A percentile compares a stretch with the other conserved stretches of the same genome.
phyloP scores from a whole-genome alignment of 1,284 basidiomycete species.

The Ganoderma lucidum region DNA sequence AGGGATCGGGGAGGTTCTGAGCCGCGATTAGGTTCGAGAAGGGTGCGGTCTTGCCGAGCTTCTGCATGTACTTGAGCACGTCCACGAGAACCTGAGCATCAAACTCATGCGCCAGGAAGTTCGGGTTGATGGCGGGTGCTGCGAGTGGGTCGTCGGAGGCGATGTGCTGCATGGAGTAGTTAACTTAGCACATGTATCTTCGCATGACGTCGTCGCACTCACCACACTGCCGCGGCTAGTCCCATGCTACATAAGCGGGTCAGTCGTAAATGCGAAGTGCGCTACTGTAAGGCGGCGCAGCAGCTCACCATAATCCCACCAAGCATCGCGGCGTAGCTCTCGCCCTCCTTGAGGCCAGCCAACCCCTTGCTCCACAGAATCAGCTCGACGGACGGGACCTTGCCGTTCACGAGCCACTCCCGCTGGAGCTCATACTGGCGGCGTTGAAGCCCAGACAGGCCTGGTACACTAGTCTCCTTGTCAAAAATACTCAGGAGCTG shows the following conservation, averaged over 20 bases:
- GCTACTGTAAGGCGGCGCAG: not conserved
- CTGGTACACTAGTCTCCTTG: not conserved
- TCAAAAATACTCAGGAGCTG: slow-evolving; percentile 2
- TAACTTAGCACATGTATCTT: not conserved
- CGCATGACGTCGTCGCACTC: not conserved
- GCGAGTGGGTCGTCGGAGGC: slow-evolving; percentile 15
- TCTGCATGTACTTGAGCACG: slow-evolving; percentile 13
- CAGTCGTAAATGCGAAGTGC: not conserved
- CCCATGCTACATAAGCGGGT: not conserved
- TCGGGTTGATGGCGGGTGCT: slow-evolving; percentile 9
- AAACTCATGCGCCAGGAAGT: slow-evolving; percentile 5
- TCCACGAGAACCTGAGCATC: slow-evolving; percentile 7
- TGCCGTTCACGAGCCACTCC: slow-evolving; percentile 5
- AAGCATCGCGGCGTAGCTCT: slow-evolving; percentile 8
- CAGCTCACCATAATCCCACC: slow-evolving; percentile 13
- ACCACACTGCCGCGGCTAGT: slow-evolving; percentile 10
- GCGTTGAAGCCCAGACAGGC: not conserved
- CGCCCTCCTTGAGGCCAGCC: not conserved
- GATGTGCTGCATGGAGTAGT: slow-evolving; percentile 11
- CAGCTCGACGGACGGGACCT: slow-evolving; percentile 8
- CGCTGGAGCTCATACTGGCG: not conserved
- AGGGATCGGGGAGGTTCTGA: slow-evolving; percentile 12
- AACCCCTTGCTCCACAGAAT: slow-evolving; percentile 9
- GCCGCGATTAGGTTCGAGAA: slow-evolving; percentile 7
- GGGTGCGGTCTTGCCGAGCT: slow-evolving; percentile 9